Base-by-base conservation (phyloP, 352 stramenopile genomes). In the Nothophytophthora sp. region DNA sequence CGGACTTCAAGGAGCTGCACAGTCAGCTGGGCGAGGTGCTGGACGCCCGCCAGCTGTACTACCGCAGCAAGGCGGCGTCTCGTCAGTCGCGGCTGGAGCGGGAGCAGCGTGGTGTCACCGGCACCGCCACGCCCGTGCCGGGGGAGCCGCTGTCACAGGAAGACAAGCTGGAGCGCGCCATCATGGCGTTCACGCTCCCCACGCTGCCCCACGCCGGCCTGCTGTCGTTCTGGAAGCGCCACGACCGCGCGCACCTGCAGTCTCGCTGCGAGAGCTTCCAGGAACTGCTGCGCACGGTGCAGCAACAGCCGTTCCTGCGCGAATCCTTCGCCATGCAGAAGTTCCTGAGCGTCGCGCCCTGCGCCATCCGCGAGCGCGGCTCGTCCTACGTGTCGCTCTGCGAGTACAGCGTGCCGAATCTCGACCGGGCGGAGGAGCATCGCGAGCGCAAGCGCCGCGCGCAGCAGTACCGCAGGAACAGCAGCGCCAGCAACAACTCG, bases 371-470 rank as follows among this genome's bases (percentile, higher is more conserved):
- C 38, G 79, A 94, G 27, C 79, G 79, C 15, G 81, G 83, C 13
- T 89, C 81, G 7, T 90, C 81, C 7, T 93, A 94, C 57, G 82
- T 91, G 19, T 94, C 83, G 42, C 77, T 94, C 5, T 70, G 63
- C 44, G 60, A 92, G 67, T 73, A 82, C 71, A 86, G 81, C 52
- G 80, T 95, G 18, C 84, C 84, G 5, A 70, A 67, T 8, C 51
- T 93, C 5, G 76, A 86, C 58, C 63, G 69, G 1, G 65, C 88
- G 39, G 75, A 87, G 30, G 82, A 93, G 44, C 78, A 83, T 22
- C 67, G 76, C 11, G 82, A 93, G 57, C 76, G 82, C 30, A 82
- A 87, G 52, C 81, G 82, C 55, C 72, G 73, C 50, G 81, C 81
- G 45, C 77, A 82, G 29, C 65, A 88, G 53, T 73, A 85, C 27